Conservation (phyloP, 352 stramenopile genomes). For the Phytophthora syringae region DNA sequence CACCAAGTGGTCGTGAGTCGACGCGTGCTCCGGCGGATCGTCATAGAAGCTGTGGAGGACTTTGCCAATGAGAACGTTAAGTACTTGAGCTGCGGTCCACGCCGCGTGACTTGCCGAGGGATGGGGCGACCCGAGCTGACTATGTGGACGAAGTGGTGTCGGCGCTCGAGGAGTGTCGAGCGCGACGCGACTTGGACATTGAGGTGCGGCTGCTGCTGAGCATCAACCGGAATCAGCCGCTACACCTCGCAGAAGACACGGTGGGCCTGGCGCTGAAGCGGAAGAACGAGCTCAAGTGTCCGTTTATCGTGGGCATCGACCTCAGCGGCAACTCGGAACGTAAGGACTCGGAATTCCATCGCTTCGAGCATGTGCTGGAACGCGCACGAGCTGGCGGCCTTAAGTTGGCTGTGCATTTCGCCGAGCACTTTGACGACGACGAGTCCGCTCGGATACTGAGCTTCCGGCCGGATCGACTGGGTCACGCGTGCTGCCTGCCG, state of each 20-base stretch:
- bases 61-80: slow-evolving; percentile 82
- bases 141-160: slow-evolving; percentile 79
- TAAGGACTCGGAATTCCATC: slow-evolving; percentile 82
- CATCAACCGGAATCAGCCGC: slow-evolving; percentile 79
- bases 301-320: slow-evolving; percentile 85
- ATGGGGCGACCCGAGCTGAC: slow-evolving; percentile 61
- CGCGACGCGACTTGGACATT: slow-evolving; percentile 66
- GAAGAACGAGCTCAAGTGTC: slow-evolving; percentile 45
- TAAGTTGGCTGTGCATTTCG: slow-evolving; percentile 93
- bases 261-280: slow-evolving; percentile 64
- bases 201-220: slow-evolving; percentile 80
- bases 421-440: slow-evolving; percentile 88
- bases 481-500: slow-evolving; percentile 90
- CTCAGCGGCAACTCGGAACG: slow-evolving; percentile 85
- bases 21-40: slow-evolving; percentile 64
- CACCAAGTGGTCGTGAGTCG: slow-evolving; percentile 83
- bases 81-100: slow-evolving; percentile 89
- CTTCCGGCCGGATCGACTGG: slow-evolving; percentile 92
- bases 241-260: slow-evolving; percentile 71
- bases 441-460: slow-evolving; percentile 85
- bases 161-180: slow-evolving; percentile 69
- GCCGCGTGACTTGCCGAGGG: slow-evolving; percentile 59
- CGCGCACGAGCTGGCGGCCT: slow-evolving; percentile 74
- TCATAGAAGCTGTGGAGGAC: slow-evolving; percentile 84
- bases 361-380: slow-evolving; percentile 83